Evolutionary conservation across 805 yeast genomes (phyloP), one percentile per base, ranked within the genome.

Genomic region (Starmerella sirachaensis): DNA sequence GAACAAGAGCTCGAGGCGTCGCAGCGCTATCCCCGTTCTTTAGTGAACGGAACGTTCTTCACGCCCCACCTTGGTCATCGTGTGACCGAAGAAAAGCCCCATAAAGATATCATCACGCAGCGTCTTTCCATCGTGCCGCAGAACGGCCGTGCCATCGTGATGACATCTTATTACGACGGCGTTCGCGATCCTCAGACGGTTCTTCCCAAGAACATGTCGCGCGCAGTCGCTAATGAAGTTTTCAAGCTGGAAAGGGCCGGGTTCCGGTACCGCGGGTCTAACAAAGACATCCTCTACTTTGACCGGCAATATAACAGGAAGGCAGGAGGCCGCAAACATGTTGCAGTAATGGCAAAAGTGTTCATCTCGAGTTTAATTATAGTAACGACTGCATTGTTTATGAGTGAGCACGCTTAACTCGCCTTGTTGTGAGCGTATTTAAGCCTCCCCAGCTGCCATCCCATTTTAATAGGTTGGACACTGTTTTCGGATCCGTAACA

Each of bases 381-480:
- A n/a, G 14, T 42, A 16, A 46, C 52, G 2, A 28, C 29, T 1
- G 39, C 34, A 2, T 37, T 50, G 5, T 47, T 43, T 16, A 34
- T 25, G 5, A 49, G 45, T 11, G 46, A 48, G 25, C 28, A 31
- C 22, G 12, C 29, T 17, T 27, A 31, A 42, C 26, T 8, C 42
- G 37, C 10, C 34, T 41, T 35, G 37, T 34, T 7, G 33, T 38
- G 9, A 45, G 37, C 25, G 35, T 43, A 30, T 33, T 49, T 14
- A 37, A 60, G 14, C 91, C 84, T 31, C 95, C 95, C 50, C 72
- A 63, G 9, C 81, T 74, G 19, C 91, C 86, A 50, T 80, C 78
- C 96, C 96, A 88, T 5, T 60, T 58, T 52, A 76, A 68, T 46
- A 88, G 60, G 24, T 64, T 60, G 26, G 63, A 61, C 2, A 83